phyloP scores from a whole-genome alignment of 2,329 filamentous ascomycete genomes.

The Talaromyces amestolkiae region DNA sequence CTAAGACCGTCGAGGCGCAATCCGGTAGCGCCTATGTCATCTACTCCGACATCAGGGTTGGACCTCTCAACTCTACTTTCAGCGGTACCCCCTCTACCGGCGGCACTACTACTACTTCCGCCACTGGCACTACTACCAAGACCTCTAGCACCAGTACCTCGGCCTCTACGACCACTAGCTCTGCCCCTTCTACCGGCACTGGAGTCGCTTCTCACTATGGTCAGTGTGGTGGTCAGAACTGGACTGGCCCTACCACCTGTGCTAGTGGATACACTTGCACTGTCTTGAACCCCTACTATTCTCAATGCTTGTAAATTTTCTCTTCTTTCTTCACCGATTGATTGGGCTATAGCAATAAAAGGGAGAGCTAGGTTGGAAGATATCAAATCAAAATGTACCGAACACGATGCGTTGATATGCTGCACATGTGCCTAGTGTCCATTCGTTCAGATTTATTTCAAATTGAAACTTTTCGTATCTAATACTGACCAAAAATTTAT shows the following conservation, averaged over 20 bases:
- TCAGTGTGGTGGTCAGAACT: conserved; percentile 14
- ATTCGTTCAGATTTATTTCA: not conserved
- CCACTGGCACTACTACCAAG: not conserved
- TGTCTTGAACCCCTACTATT: conserved; percentile 11
- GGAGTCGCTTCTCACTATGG: conserved; percentile 6
- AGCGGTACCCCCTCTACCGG: not conserved
- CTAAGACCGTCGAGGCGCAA: conserved; percentile 25
- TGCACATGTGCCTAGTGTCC: conserved; percentile 1
- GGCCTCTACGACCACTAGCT: not conserved
- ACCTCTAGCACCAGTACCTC: not conserved
- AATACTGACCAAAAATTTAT: not conserved
- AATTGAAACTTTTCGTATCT: not conserved
- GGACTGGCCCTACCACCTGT: conserved; percentile 14
- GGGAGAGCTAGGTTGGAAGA: not conserved
- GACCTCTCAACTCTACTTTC: conserved; percentile 57
- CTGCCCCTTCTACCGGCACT: not conserved
- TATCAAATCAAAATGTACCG: not conserved
- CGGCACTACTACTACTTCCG: not conserved
- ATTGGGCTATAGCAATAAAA: not conserved
- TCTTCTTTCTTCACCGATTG: not conserved
- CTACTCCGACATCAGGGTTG: conserved; percentile 61
- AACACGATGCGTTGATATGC: conserved; percentile 8
- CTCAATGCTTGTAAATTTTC: conserved; percentile 8
- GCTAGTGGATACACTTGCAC: conserved; percentile 12
- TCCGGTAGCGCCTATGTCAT: conserved; percentile 51